Conservation (phyloP, 1,284 basidiomycete species). For the Ceraceosorus bombacis region DNA sequence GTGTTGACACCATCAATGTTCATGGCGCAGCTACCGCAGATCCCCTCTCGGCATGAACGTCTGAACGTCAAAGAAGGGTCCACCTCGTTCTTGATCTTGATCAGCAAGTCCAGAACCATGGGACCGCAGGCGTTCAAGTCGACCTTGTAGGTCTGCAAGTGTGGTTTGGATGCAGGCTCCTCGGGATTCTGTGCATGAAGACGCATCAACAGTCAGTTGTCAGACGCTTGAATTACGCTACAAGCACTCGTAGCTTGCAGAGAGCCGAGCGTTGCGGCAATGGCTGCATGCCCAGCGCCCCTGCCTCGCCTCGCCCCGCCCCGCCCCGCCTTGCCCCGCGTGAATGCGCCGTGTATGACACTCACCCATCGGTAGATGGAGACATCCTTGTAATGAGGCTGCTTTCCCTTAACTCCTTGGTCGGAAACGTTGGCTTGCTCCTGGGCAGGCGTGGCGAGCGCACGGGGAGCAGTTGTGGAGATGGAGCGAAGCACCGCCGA, state of each 20-base stretch:
- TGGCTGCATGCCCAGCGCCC: not conserved
- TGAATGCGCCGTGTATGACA: not conserved
- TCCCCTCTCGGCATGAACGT: slow-evolving; percentile 92
- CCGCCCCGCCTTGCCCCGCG: too few relatives aligned
- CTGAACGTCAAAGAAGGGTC: slow-evolving; percentile 96
- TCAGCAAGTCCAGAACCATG: slow-evolving; percentile 83
- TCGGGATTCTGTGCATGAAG: slow-evolving; percentile 67
- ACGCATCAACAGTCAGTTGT: not conserved
- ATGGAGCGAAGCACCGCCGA: too few relatives aligned
- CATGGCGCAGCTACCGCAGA: slow-evolving; percentile 98
- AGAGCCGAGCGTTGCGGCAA: slow-evolving; percentile 1
- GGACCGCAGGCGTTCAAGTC: slow-evolving; percentile 92
- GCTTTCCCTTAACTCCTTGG: slow-evolving; percentile 25
- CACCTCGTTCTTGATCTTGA: slow-evolving; percentile 98
- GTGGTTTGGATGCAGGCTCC: slow-evolving; percentile 82
- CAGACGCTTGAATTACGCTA: not conserved
- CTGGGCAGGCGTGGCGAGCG: slow-evolving; percentile 39
- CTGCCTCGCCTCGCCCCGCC: too few relatives aligned
- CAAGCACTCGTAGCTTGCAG: not conserved
- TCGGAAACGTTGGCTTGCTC: slow-evolving; percentile 18
- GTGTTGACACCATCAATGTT: slow-evolving; percentile 95
- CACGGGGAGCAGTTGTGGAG: slow-evolving; percentile 15
- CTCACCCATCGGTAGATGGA: slow-evolving; percentile 47
- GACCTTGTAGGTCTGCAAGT: slow-evolving; percentile 81
- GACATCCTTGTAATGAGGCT: slow-evolving; percentile 42